These are phyloP conservation scores for Fraxinus nigra DNA, from an alignment of 305 asterid species.

Conservation along the genomic window DNA sequence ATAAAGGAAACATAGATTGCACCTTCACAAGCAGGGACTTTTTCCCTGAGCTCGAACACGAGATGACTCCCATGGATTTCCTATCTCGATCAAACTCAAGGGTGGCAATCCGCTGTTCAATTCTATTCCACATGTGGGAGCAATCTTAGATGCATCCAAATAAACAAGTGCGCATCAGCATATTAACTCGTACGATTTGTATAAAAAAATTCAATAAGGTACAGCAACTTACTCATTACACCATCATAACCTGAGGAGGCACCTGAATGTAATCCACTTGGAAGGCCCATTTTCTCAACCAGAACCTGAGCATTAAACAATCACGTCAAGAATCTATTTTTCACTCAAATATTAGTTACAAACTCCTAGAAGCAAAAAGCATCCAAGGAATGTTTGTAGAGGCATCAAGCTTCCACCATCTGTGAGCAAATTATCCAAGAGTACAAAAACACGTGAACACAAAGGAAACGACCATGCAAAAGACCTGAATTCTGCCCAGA, in stretches of 20 bases:
- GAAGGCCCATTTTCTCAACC: slow-evolving; percentile 96
- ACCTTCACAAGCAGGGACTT: slow-evolving; percentile 82
- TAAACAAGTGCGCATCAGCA: slow-evolving; percentile 24
- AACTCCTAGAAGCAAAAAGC: background rate
- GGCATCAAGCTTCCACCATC: background rate
- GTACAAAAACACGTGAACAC: background rate
- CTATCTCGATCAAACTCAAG: slow-evolving; percentile 94
- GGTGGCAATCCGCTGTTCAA: slow-evolving; percentile 82
- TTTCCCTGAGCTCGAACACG: slow-evolving; percentile 53
- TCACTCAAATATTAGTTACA: slow-evolving; percentile 5
- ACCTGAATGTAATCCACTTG: slow-evolving; percentile 48
- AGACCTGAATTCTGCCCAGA: background rate
- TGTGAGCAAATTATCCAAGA: background rate
- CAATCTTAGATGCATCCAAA: slow-evolving; percentile 47
- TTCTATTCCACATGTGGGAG: slow-evolving; percentile 62
- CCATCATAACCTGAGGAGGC: slow-evolving; percentile 48
- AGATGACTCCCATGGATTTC: slow-evolving; percentile 91
- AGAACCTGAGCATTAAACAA: slow-evolving; percentile 55
- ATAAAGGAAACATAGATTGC: slow-evolving; percentile 7
- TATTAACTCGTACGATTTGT: background rate
- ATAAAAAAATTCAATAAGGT: background rate
- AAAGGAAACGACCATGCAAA: background rate
- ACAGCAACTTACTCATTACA: slow-evolving; percentile 55
- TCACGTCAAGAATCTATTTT: slow-evolving; percentile 19
- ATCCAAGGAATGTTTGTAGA: background rate